phyloP scores from a whole-genome alignment of 495 filamentous ascomycete genomes.

The Xylaria castorea region DNA sequence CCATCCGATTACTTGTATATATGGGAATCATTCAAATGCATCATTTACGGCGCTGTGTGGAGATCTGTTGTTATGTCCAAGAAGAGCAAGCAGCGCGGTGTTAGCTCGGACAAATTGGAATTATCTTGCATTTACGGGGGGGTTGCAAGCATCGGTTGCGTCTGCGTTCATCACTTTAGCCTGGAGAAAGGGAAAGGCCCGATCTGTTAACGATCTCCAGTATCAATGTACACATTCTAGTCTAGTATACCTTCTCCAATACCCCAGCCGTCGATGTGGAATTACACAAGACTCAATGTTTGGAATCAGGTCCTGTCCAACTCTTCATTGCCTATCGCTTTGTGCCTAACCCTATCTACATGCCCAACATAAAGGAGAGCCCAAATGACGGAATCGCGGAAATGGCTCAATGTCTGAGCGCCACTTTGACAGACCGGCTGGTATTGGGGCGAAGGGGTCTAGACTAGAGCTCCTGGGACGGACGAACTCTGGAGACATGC shows the following conservation, averaged over 20 bases:
- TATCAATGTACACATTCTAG: constrained; percentile 26
- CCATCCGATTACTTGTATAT: constrained; percentile 42
- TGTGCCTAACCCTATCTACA: neutral
- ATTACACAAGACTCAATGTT: neutral
- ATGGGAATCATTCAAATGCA: constrained; percentile 58
- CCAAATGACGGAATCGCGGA: constrained; percentile 1
- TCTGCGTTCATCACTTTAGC: constrained; percentile 45
- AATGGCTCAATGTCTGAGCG: constrained; percentile 72
- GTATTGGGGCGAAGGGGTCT: neutral
- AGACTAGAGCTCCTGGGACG: neutral
- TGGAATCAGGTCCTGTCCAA: neutral
- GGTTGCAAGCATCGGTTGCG: constrained; percentile 18
- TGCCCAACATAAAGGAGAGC: neutral
- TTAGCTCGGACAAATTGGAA: constrained; percentile 24
- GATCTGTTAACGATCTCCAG: constrained; percentile 22
- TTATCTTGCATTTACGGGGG: constrained; percentile 32
- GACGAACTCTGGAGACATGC: constrained; percentile 8
- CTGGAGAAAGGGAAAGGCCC: constrained; percentile 47
- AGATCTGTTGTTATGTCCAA: constrained; percentile 6
- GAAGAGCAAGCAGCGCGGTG: constrained; percentile 15
- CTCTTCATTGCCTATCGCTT: neutral
- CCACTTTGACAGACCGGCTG: neutral
- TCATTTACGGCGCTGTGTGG: constrained; percentile 24
- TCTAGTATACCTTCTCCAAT: constrained; percentile 31
- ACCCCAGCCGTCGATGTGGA: constrained; percentile 41